phyloP scores from a whole-genome alignment of 2,329 filamentous ascomycete genomes.

The Penicillium sp. region DNA sequence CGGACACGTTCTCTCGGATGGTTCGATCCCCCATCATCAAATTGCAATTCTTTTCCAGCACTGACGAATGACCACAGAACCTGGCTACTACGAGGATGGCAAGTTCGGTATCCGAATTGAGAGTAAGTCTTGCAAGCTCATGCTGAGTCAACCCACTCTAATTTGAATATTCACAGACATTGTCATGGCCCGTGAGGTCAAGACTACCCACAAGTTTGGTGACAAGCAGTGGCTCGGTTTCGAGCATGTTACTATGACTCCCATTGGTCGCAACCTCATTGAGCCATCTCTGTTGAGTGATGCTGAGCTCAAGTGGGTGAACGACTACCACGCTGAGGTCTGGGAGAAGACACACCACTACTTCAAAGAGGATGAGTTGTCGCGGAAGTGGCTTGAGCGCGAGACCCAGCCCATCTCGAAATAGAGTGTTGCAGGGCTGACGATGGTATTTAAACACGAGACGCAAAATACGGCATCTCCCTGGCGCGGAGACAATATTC shows the following conservation, averaged over 20 bases:
- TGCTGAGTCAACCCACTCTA: constrained; percentile 1
- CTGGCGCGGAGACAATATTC: background rate
- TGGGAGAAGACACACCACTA: constrained; percentile 76
- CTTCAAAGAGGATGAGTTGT: constrained; percentile 72
- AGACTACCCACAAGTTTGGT: constrained; percentile 84
- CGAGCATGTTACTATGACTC: constrained; percentile 96
- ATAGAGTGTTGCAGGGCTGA: constrained; percentile 12
- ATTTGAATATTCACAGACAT: constrained; percentile 57
- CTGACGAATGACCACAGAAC: constrained; percentile 56
- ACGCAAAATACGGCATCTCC: background rate
- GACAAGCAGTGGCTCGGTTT: constrained; percentile 95
- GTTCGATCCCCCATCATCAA: constrained; percentile 27
- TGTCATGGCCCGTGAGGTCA: constrained; percentile 83
- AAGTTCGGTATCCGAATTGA: constrained; percentile 95
- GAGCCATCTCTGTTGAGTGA: constrained; percentile 70
- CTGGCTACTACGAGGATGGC: constrained; percentile 96
- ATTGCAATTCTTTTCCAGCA: background rate
- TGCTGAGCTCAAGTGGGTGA: constrained; percentile 81
- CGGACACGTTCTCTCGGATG: constrained; percentile 93
- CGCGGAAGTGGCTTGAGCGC: constrained; percentile 77
- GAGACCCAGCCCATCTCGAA: constrained; percentile 71
- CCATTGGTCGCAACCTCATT: constrained; percentile 87
- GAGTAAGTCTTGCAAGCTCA: constrained; percentile 50
- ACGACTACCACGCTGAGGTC: constrained; percentile 80
- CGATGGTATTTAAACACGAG: background rate